These are phyloP conservation scores for Teunomyces gatunensis DNA, from an alignment of 805 yeast species.

Conservation along the genomic window DNA sequence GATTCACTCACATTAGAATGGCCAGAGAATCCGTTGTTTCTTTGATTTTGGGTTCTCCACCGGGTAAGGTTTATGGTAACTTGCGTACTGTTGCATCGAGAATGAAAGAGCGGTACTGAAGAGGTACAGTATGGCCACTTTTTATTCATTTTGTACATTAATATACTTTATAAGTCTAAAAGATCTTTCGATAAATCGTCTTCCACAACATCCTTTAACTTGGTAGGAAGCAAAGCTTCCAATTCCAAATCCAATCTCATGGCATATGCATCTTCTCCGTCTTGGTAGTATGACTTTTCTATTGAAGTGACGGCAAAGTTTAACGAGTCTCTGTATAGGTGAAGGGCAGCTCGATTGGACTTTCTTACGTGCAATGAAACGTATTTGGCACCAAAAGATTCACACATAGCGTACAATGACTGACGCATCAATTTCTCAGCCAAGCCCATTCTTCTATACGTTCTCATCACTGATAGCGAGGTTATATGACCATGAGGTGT, in stretches of 20 bases:
- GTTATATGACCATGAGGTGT: conserved; percentile 94
- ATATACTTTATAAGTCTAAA: conserved; percentile 14
- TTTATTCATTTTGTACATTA: conserved; percentile 3
- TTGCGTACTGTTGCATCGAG: conserved; percentile 95
- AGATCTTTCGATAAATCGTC: conserved; percentile 54
- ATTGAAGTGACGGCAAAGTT: conserved; percentile 77
- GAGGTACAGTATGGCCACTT: neutral
- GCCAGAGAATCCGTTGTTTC: conserved; percentile 98
- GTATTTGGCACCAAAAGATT: conserved; percentile 74
- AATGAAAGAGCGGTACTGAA: conserved; percentile 88
- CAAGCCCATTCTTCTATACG: conserved; percentile 91
- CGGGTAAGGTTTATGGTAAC: conserved; percentile 97
- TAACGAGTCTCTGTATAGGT: conserved; percentile 82
- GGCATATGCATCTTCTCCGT: conserved; percentile 96
- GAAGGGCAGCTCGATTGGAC: conserved; percentile 91
- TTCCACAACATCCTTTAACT: conserved; percentile 36
- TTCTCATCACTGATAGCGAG: conserved; percentile 89
- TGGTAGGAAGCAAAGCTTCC: conserved; percentile 60
- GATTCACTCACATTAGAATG: conserved; percentile 94
- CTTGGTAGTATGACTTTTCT: conserved; percentile 89
- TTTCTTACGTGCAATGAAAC: conserved; percentile 92
- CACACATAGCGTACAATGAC: conserved; percentile 73
- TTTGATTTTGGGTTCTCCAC: conserved; percentile 94
- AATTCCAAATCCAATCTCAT: conserved; percentile 73
- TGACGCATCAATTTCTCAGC: conserved; percentile 92